Percentiles rank a stretch among this genome's conserved stretches.
These are phyloP conservation scores for Penicillium sp. DNA, from an alignment of 2,329 filamentous ascomycete species.

Conservation along the genomic window DNA sequence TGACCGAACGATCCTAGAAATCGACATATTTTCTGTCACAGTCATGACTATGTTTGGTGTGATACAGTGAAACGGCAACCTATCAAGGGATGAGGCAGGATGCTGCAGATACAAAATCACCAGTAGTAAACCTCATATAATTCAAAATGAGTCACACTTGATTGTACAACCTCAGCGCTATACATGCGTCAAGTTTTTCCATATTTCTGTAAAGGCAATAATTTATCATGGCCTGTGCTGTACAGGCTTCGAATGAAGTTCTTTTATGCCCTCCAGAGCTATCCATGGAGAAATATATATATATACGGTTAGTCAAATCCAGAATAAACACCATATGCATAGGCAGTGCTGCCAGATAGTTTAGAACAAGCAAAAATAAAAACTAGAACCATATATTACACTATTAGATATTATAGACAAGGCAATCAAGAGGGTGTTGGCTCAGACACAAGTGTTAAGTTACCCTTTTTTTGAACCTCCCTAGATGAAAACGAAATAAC, in stretches of 20 bases:
- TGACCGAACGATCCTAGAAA: neutral
- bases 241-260: neutral
- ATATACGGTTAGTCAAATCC: no score
- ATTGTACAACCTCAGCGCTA: neutral
- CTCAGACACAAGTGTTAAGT: no score
- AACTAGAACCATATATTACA: no score
- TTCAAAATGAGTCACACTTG: neutral
- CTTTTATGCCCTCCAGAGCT: no score
- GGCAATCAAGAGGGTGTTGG: no score
- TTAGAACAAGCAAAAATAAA: no score
- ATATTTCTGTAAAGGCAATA: neutral
- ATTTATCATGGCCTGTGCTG: neutral
- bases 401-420: no score
- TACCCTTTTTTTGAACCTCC: no score
- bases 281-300: no score
- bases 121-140: neutral
- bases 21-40: neutral
- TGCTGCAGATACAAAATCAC: neutral
- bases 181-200: neutral
- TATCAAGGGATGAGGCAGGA: neutral
- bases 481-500: no score
- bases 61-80: neutral
- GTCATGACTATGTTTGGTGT: neutral
- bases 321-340: no score
- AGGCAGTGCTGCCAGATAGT: no score